Base-by-base conservation (phyloP, 208 protist genomes). In the Trypanosoma lewisi region DNA sequence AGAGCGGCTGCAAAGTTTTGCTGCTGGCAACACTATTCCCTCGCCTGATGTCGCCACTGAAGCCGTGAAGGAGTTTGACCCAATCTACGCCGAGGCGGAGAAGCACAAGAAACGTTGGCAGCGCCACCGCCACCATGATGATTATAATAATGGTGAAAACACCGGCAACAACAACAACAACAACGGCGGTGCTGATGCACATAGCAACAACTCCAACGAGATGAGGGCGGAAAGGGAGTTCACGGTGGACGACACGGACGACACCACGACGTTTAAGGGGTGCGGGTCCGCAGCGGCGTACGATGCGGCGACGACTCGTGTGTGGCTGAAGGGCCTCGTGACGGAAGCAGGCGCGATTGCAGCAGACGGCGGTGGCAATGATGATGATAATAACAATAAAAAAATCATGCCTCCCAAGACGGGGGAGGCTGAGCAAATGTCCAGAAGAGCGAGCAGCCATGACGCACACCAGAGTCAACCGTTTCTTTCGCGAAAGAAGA, bases 11-110 rank as follows among this genome's bases (percentile, higher is more conserved):
- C 17, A 65, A n/a, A 27, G 45, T 8, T 23, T 28, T 16, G 28
- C 12, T 33, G 19, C 21, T 2, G 25, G 31, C 33, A 34, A 48
- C 2, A 49, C 47, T 7, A 34, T 4, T 41, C 16, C 25, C 2
- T 7, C 31, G 30, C 17, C 50, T 19, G 42, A 54, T 19, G 33
- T 36, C 4, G 45, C n/a, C 5, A 21, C n/a, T n/a, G n/a, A 19
- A 9, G 12, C 30, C 3, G 50, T 47, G 34, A 60, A 58, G 5
- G 70, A 74, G 55, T 92, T 92, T 57, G 85, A 92, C 52, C 85
- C 85, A 5, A 81, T 92, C 48, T 72, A 72, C n/a, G 74, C 79
- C 17, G 73, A 80, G 69, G 77, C 80, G 6, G 77, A 74, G 45
- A 64, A 66, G n/a, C 61, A 68, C n/a, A 73, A 63, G 33, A 63